Evolutionary conservation across 495 filamentous ascomycete species (phyloP).

Genomic region (Aspergillus avenaceus): DNA sequence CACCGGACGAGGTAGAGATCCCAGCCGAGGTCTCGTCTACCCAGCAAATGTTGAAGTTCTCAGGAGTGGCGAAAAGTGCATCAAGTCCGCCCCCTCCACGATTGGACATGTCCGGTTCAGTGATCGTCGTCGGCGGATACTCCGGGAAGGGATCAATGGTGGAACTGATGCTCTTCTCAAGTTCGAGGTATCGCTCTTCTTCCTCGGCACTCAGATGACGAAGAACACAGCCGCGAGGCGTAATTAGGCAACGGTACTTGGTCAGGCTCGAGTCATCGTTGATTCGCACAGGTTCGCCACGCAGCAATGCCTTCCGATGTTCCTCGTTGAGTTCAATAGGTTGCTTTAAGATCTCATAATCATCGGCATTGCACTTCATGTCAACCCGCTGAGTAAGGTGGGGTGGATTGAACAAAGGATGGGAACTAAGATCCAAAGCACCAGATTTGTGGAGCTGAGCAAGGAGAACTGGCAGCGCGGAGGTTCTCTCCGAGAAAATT

Average conservation of each 20-base stretch:
- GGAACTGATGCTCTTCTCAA: conserved; percentile 58
- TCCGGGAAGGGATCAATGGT: conserved; percentile 26
- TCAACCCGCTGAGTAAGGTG: conserved; percentile 48
- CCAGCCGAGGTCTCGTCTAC: conserved; percentile 28
- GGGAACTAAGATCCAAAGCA: conserved; percentile 42
- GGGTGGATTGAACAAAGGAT: conserved; percentile 53
- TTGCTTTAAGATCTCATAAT: conserved; percentile 36
- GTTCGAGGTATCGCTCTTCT: conserved; percentile 69
- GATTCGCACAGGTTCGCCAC: conserved; percentile 38
- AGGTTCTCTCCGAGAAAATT: conserved; percentile 36
- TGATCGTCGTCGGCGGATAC: conserved; percentile 22
- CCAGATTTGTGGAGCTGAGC: conserved; percentile 47
- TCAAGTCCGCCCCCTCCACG: conserved; percentile 41
- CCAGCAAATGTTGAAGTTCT: conserved; percentile 43
- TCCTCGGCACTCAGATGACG: conserved; percentile 71
- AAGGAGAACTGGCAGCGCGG: conserved; percentile 41
- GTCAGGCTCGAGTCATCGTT: conserved; percentile 29
- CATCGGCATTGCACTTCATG: conserved; percentile 43
- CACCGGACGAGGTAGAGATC: conserved; percentile 17
- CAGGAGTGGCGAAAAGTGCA: conserved; percentile 39
- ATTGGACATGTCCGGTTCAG: conserved; percentile 37
- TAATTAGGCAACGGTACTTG: conserved; percentile 57
- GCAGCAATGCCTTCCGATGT: conserved; percentile 35
- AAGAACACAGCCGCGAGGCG: conserved; percentile 74
- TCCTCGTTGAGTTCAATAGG: conserved; percentile 39